phyloP scores from a whole-genome alignment of 148 eudicot genomes.

The Polygonum maritimum region DNA sequence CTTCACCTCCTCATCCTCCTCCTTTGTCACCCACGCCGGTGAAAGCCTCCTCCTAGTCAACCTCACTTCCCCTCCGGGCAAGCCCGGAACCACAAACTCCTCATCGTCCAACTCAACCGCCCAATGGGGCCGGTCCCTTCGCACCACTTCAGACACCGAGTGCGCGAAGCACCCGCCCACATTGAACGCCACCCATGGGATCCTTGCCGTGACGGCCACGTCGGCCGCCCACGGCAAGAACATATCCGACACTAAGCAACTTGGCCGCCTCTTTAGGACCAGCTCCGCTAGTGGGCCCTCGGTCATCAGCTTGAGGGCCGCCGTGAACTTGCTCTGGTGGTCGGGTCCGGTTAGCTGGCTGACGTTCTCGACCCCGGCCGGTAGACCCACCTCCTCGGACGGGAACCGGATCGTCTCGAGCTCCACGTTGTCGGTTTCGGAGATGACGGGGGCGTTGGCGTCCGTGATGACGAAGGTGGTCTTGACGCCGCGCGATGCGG shows the following conservation, averaged over 20 bases:
- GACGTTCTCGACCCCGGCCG: constrained; percentile 26
- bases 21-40: neutral
- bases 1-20: neutral
- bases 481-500: constrained; percentile 20
- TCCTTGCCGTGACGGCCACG: constrained; percentile 10
- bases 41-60: constrained; percentile 12
- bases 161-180: constrained; percentile 14
- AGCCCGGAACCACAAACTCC: constrained; percentile 18
- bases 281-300: constrained; percentile 20
- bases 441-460: constrained; percentile 23
- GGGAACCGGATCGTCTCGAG: constrained; percentile 20
- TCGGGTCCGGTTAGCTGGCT: constrained; percentile 3
- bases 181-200: constrained; percentile 28
- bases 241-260: constrained; percentile 31
- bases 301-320: constrained; percentile 15
- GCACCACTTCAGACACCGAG: constrained; percentile 11
- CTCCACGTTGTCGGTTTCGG: neutral
- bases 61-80: constrained; percentile 24
- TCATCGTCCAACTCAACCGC: constrained; percentile 17
- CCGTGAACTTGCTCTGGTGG: neutral
- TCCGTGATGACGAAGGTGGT: constrained; percentile 41
- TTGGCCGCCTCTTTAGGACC: constrained; percentile 5
- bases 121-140: constrained; percentile 11
- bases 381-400: constrained; percentile 21
- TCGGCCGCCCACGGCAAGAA: constrained; percentile 29